Conservation (phyloP, 768 basidiomycete genomes). For the Suillus subluteus region DNA sequence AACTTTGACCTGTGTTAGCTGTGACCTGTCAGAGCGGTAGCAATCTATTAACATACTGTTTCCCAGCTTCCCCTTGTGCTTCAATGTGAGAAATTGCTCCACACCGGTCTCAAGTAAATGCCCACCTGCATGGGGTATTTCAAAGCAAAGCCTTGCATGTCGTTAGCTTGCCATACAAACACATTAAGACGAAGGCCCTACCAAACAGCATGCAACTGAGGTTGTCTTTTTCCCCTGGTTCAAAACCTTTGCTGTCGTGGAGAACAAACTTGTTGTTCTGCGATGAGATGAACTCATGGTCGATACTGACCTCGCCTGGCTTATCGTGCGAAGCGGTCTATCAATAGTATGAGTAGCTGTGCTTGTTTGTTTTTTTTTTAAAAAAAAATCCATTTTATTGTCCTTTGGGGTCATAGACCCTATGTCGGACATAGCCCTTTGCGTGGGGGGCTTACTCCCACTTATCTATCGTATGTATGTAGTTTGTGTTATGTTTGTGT, state of each 20-base stretch:
- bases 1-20: not conserved
- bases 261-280: conserved; percentile 18
- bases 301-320: conserved; percentile 12
- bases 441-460: no score
- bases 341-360: not conserved
- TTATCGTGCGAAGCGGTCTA: not conserved
- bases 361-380: no score
- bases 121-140: not conserved
- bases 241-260: conserved; percentile 23
- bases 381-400: no score
- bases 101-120: not conserved
- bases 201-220: not conserved
- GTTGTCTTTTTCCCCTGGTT: conserved; percentile 16
- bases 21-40: not conserved
- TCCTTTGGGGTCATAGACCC: no score
- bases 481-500: no score
- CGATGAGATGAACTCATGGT: conserved; percentile 17
- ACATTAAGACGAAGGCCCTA: not conserved
- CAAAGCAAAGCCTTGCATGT: not conserved
- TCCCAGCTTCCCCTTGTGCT: not conserved
- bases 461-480: no score
- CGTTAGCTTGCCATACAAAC: not conserved
- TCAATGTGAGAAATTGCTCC: not conserved
- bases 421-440: no score
- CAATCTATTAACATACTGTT: not conserved